Evolutionary conservation across 2,329 filamentous ascomycete genomes (phyloP), one percentile per base, ranked within the genome.

Genomic region (Xylaria sp.): DNA sequence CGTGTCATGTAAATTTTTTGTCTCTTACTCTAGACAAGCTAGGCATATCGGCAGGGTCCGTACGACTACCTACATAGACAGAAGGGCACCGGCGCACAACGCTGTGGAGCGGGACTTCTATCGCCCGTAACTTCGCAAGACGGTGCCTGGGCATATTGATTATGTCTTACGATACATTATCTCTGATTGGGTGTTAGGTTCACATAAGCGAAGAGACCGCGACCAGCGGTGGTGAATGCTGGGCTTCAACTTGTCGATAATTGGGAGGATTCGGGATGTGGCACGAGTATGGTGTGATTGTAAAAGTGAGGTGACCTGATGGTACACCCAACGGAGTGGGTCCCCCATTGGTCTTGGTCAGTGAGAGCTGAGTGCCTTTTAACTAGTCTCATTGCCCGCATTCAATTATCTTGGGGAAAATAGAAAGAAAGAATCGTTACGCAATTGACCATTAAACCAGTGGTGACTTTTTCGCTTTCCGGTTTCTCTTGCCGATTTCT

Each of bases 231-330:
- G 17, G 49, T 15, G 49, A 53, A 3, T 43, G 25, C 8, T n/a
- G 28, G n/a, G 17, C 37, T 59, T 19, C 25, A 31, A 12, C 31
- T 15, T 46, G 23, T 50, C 23, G 35, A 46, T 40, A 12, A 46
- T 25, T 11, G 12, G 33, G 33, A 61, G 55, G 38, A 62, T 60
- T 69, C 62, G 68, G 62, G 65, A 52, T 63, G 65, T 70, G 54
- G 66, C 68, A 64, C 69, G 67, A 71, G n/a, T 69, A 54, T 45
- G 21, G 46, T 42, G 19, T 59, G 62, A 64, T 56, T 51, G 37
- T 9, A 12, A 47, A 21, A 17, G 38, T 23, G 7, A 60, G 49
- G 67, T 70, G 67, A 69, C 65, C 37, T 58, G 68, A 71, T 71
- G 65, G 67, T 58, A 65, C 54, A 31, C 35, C 46, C 15, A 21